These are phyloP conservation scores for Teratosphaeria epicoccoides DNA, from an alignment of 2,329 filamentous ascomycete genomes.

Conservation along the genomic window DNA sequence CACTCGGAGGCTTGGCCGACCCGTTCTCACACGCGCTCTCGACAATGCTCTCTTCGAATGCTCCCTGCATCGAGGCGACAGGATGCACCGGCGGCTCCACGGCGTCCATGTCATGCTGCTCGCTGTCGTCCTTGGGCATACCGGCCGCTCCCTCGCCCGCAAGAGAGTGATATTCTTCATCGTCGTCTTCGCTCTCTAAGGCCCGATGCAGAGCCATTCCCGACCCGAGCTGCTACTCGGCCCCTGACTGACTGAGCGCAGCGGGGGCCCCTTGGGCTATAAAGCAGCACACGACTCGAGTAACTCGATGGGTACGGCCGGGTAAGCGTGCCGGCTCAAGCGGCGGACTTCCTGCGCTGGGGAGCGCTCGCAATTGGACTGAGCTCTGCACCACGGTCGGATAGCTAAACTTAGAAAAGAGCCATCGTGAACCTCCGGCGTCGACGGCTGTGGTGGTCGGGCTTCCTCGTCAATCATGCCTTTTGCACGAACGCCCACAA, in stretches of 20 bases:
- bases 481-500: not conserved
- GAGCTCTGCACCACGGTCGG: not conserved
- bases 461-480: not conserved
- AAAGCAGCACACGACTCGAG: not conserved
- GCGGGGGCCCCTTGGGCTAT: not conserved
- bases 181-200: slow-evolving; percentile 10
- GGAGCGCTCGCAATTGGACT: not conserved
- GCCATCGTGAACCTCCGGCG: not conserved
- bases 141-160: slow-evolving; percentile 3
- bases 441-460: not conserved
- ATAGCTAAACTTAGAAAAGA: not conserved
- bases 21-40: slow-evolving; percentile 34
- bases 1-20: not conserved
- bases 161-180: slow-evolving; percentile 19
- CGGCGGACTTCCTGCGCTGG: not conserved
- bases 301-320: not conserved
- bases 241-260: not conserved
- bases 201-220: slow-evolving; percentile 11
- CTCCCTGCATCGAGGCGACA: slow-evolving; percentile 64
- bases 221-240: not conserved
- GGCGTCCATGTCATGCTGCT: slow-evolving; percentile 8
- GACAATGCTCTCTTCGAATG: slow-evolving; percentile 71
- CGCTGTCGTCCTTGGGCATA: slow-evolving; percentile 6
- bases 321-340: not conserved
- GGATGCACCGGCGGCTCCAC: slow-evolving; percentile 52